phyloP scores from a whole-genome alignment of 306 rosid genomes.

The Vachellia pachyceras region DNA sequence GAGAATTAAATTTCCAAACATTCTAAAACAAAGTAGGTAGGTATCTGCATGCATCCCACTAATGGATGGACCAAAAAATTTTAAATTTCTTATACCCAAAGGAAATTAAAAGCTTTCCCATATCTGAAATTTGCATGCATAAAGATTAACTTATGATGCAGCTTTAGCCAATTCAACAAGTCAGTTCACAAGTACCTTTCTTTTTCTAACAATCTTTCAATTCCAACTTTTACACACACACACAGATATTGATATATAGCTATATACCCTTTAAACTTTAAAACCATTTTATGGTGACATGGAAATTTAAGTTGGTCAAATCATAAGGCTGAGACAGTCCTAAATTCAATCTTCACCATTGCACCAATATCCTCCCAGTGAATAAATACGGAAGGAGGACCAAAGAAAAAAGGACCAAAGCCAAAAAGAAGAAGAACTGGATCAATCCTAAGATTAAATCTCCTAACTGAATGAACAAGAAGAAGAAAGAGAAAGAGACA shows the following conservation, averaged over 20 bases:
- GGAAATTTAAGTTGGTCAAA: conserved; percentile 41
- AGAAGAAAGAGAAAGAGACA: not conserved
- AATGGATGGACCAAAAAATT: conserved; percentile 1
- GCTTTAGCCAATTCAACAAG: conserved; percentile 13
- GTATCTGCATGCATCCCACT: not conserved
- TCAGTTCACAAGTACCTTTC: conserved; percentile 15
- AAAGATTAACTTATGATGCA: conserved; percentile 25
- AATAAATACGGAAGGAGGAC: conserved; percentile 40
- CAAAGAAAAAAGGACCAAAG: conserved; percentile 33
- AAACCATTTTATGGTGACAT: conserved; percentile 39
- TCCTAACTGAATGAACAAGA: conserved; percentile 41
- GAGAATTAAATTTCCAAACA: conserved; percentile 34
- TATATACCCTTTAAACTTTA: not conserved
- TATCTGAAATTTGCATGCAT: not conserved
- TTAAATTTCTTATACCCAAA: conserved; percentile 2
- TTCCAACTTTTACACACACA: conserved; percentile 41
- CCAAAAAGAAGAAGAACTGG: conserved; percentile 60
- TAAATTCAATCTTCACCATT: conserved; percentile 47
- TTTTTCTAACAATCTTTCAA: conserved; percentile 38
- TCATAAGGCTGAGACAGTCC: conserved; percentile 40
- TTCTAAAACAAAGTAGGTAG: conserved; percentile 10
- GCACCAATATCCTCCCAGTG: conserved; percentile 55
- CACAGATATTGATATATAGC: not conserved
- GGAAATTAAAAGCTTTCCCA: not conserved
- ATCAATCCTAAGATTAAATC: conserved; percentile 53